phyloP scores from a whole-genome alignment of 306 rosid genomes.

The Fragaria iinumae region DNA sequence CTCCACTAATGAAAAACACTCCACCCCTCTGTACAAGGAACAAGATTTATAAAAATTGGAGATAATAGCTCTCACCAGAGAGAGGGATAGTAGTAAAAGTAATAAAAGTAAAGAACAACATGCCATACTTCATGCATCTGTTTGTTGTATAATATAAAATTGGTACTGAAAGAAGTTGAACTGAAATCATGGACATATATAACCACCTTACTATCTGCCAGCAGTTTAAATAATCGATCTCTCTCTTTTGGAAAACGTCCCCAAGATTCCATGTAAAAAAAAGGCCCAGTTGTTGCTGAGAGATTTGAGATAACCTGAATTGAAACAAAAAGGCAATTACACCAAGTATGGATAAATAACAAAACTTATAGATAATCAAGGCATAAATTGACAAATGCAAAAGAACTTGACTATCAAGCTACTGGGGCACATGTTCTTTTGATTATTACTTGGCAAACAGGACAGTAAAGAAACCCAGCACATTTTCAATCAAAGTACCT shows the following conservation, averaged over 20 bases:
- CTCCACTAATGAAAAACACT: slow-evolving; percentile 76
- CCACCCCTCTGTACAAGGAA: slow-evolving; percentile 56
- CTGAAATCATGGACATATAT: slow-evolving; percentile 7
- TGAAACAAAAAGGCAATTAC: background rate
- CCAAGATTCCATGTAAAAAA: slow-evolving; percentile 72
- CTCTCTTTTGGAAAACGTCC: slow-evolving; percentile 85
- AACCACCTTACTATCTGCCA: slow-evolving; percentile 67
- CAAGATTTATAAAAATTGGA: slow-evolving; percentile 11
- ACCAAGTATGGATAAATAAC: background rate
- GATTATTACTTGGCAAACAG: background rate
- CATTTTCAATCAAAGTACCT: background rate
- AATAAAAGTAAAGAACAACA: background rate
- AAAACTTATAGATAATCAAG: background rate
- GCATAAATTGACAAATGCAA: background rate
- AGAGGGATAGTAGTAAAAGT: slow-evolving; percentile 7
- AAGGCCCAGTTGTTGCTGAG: slow-evolving; percentile 60
- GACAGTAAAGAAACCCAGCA: background rate
- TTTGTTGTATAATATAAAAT: slow-evolving; percentile 6
- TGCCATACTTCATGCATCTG: background rate
- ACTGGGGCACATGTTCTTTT: background rate
- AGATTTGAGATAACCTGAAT: slow-evolving; percentile 80
- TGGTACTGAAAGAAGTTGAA: background rate
- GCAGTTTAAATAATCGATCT: slow-evolving; percentile 60
- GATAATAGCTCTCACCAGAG: background rate
- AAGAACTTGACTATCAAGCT: background rate